Evolutionary conservation across 441 rosid genomes (phyloP), one percentile per base, ranked within the genome.

Genomic region (Geranium incanum): DNA sequence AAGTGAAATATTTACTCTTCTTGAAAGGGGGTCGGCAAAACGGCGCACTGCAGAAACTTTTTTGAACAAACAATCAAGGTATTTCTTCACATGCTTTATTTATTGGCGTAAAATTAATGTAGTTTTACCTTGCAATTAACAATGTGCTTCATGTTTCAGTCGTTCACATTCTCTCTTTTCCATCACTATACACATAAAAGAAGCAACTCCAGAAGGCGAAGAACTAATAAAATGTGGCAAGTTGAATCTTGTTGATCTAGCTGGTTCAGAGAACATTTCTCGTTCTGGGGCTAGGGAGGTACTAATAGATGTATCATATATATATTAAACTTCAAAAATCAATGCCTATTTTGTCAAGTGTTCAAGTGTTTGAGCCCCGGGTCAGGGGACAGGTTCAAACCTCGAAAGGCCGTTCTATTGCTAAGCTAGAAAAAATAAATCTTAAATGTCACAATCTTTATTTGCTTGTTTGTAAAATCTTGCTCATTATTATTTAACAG

Each of bases 211-310:
- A 7, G 99, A 92, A 75, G 99, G 99, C 41, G 99, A 94, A 83
- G 99, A 94, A 84, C 85, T 94, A 86, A 89, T 94, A 78, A 94
- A 90, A 81, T 87, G 97, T 41, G 99, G 99, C 77, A 94, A 94
- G 84, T 87, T 94, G 70, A 94, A 94, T 84, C 97, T 94, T 5
- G 99, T 94, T 76, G 99, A 94, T 78, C 96, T 94, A 77, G 99
- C 99, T 84, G 97, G 99, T 77, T 94, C 99, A 6, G 99, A 92
- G 85, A 94, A 94, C 78, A 94, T 94, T 80, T 90, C 99, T 19
- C 91, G 99, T 36, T 94, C 99, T 69, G 99, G 99, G 72, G 99
- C 99, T 43, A 77, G 99, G 73, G 99, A 94, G 96, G 97, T 94
- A 86, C 66, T 70, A 48, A 13, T 52, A 52, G 60, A 13, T 52